phyloP scores from a whole-genome alignment of 345 rosid genomes.

The Trapa bicornis region DNA sequence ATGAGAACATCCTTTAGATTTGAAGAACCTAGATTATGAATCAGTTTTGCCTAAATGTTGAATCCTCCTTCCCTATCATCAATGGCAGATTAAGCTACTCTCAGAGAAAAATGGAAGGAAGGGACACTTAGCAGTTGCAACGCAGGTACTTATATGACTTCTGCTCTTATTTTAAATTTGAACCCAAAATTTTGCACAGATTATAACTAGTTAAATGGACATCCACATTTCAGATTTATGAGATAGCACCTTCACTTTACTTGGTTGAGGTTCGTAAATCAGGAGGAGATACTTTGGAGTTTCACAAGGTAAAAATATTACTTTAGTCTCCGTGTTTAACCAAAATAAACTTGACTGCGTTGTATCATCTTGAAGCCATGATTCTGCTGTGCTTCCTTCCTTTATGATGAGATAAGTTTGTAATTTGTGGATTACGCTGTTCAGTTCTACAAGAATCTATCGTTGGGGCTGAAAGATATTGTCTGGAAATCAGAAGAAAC shows the following conservation, averaged over 20 bases:
- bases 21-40: not conserved
- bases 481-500: slow-evolving; percentile 74
- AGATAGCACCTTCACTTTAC: slow-evolving; percentile 82
- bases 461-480: slow-evolving; percentile 65
- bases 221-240: slow-evolving; percentile 38
- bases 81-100: slow-evolving; percentile 57
- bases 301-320: slow-evolving; percentile 45
- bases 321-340: not conserved
- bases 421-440: not conserved
- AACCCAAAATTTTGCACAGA: not conserved
- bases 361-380: not conserved
- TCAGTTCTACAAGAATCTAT: slow-evolving; percentile 73
- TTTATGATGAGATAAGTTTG: not conserved
- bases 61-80: not conserved
- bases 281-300: slow-evolving; percentile 82
- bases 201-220: not conserved
- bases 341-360: not conserved
- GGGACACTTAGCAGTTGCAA: slow-evolving; percentile 78
- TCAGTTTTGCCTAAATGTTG: not conserved
- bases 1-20: not conserved
- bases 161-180: not conserved
- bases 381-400: not conserved
- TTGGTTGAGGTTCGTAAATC: slow-evolving; percentile 84
- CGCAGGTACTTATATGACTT: slow-evolving; percentile 39
- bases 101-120: slow-evolving; percentile 86